phyloP scores from a whole-genome alignment of 106 monocot genomes.

The Dioscorea zingiberensis region DNA sequence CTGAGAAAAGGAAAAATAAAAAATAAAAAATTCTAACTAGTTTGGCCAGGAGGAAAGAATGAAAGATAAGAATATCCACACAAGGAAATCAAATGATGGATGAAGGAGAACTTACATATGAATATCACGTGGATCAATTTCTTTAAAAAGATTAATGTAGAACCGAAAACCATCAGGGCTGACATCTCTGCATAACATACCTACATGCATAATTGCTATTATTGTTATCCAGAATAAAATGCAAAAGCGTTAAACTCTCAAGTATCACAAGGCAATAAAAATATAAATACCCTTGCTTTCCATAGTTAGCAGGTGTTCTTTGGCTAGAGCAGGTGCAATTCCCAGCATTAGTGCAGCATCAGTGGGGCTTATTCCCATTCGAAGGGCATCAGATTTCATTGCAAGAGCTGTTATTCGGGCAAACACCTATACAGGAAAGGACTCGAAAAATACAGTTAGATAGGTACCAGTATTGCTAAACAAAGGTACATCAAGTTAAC shows the following conservation, averaged over 20 bases:
- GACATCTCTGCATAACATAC: slow-evolving; percentile 83
- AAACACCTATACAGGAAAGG: slow-evolving; percentile 36
- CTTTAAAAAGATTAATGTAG: slow-evolving; percentile 77
- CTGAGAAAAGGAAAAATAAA: neutral
- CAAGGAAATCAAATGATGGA: neutral
- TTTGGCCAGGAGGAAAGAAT: neutral
- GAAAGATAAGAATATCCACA: neutral
- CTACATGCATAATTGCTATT: slow-evolving; percentile 26
- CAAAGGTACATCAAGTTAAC: neutral
- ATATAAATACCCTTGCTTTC: slow-evolving; percentile 66
- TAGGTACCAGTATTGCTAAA: neutral
- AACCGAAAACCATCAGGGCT: slow-evolving; percentile 98
- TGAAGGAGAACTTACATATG: slow-evolving; percentile 38
- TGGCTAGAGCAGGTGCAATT: slow-evolving; percentile 90
- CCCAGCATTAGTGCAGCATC: slow-evolving; percentile 85
- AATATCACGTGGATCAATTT: slow-evolving; percentile 59
- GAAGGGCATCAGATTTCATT: slow-evolving; percentile 64
- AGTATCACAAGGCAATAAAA: neutral
- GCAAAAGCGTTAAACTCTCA: neutral
- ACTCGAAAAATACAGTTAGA: neutral
- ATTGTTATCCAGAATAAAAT: neutral
- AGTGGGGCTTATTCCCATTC: slow-evolving; percentile 72
- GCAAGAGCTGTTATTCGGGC: slow-evolving; percentile 70
- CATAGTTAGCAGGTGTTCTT: slow-evolving; percentile 82
- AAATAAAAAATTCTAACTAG: neutral